A percentile compares a stretch with the other conserved stretches of the same genome.
phyloP scores from a whole-genome alignment of 805 yeast genomes.

The Yarrowia deformans region DNA sequence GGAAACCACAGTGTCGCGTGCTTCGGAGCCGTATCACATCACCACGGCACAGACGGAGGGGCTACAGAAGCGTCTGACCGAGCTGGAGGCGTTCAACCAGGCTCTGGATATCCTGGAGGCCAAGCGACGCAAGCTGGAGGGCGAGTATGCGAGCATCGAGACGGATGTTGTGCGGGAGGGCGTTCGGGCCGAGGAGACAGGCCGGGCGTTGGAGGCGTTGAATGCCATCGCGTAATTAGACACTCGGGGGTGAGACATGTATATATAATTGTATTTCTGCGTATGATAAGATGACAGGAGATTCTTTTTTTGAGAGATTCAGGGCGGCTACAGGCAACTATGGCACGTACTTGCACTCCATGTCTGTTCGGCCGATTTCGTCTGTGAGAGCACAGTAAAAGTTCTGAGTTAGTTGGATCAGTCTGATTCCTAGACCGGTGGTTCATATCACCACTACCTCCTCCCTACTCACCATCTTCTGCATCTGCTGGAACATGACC shows the following conservation, averaged over 20 bases:
- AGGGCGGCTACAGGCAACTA: background rate
- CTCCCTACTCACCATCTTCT: conserved; percentile 33
- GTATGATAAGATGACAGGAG: background rate
- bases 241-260: background rate
- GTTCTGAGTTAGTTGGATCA: conserved; percentile 37
- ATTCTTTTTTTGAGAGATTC: background rate
- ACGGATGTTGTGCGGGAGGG: conserved; percentile 20
- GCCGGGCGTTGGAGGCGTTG: conserved; percentile 6
- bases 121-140: conserved; percentile 14
- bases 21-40: conserved; percentile 13
- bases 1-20: conserved; percentile 9
- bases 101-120: conserved; percentile 20
- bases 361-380: conserved; percentile 39
- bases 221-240: background rate
- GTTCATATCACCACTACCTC: too few relatives aligned
- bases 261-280: conserved; percentile 16
- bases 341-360: conserved; percentile 40
- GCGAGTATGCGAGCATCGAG: conserved; percentile 19
- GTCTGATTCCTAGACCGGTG: too few relatives aligned
- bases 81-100: conserved; percentile 33
- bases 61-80: conserved; percentile 4
- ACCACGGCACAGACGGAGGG: conserved; percentile 1
- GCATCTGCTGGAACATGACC: conserved; percentile 39
- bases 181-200: conserved; percentile 20
- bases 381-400: conserved; percentile 37